Evolutionary conservation across 495 filamentous ascomycete species (phyloP).

Genomic region (Aspergillus heteromorphus): DNA sequence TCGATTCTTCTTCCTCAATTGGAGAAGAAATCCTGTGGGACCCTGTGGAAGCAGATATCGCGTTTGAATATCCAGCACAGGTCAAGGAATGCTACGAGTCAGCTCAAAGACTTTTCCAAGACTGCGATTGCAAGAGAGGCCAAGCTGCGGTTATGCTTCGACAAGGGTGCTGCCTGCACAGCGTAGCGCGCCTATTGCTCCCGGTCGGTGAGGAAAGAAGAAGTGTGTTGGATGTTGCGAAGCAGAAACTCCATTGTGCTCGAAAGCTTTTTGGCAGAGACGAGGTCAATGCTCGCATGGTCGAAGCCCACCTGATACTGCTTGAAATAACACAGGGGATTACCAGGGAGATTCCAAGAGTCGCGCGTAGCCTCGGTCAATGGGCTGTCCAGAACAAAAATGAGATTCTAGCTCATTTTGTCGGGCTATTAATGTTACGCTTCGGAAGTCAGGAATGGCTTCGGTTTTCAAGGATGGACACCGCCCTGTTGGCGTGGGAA

Average conservation of each 20-base stretch:
- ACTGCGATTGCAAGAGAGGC: background rate
- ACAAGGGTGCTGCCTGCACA: background rate
- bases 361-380: background rate
- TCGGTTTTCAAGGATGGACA: background rate
- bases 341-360: too few species aligned
- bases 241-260: background rate
- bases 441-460: background rate
- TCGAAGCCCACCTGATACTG: background rate
- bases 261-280: background rate
- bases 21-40: background rate
- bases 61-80: background rate
- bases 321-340: background rate
- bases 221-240: background rate
- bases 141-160: background rate
- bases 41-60: background rate
- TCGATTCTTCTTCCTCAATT: background rate
- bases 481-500: background rate
- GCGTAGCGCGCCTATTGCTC: background rate
- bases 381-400: background rate
- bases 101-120: background rate
- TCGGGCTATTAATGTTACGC: background rate
- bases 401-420: background rate
- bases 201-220: background rate
- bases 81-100: background rate
- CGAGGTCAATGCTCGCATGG: background rate